A percentile compares a stretch with the other conserved stretches of the same genome.
These are phyloP conservation scores for Rhododendron simsii DNA, from an alignment of 148 eudicot genomes.

Conservation along the genomic window DNA sequence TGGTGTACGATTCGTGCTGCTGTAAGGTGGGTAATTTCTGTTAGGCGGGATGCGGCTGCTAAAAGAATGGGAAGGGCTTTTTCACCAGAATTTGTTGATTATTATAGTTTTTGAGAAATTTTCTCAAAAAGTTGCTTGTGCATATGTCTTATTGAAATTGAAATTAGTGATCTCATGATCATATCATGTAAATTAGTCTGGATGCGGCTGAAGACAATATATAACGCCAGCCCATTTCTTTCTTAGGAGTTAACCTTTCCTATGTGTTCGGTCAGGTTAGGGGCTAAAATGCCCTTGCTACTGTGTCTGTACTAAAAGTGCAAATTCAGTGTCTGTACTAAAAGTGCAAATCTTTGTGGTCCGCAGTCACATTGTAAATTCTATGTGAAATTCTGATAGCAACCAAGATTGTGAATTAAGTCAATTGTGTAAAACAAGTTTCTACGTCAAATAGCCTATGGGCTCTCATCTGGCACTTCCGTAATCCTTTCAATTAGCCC, in stretches of 20 bases:
- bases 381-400: neutral
- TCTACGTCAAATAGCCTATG: too few relatives aligned
- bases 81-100: neutral
- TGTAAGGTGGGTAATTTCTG: slow-evolving; percentile 52
- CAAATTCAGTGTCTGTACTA: slow-evolving; percentile 5
- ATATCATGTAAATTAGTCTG: neutral
- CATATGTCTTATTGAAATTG: neutral
- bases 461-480: too few relatives aligned
- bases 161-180: neutral
- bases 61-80: neutral
- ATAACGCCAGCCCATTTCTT: neutral
- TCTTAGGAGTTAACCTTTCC: neutral
- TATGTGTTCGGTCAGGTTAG: neutral
- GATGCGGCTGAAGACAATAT: slow-evolving; percentile 3
- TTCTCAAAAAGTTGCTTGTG: neutral
- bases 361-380: neutral
- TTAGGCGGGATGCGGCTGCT: slow-evolving; percentile 48
- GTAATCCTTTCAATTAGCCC: too few relatives aligned
- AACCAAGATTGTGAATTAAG: neutral
- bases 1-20: slow-evolving; percentile 75
- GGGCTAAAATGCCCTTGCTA: neutral
- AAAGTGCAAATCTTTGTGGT: neutral
- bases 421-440: neutral
- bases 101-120: neutral
- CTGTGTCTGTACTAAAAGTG: neutral